A percentile compares a stretch with the other conserved stretches of the same genome.
phyloP scores from a whole-genome alignment of 352 stramenopile genomes.

The Globisporangium ultimum region DNA sequence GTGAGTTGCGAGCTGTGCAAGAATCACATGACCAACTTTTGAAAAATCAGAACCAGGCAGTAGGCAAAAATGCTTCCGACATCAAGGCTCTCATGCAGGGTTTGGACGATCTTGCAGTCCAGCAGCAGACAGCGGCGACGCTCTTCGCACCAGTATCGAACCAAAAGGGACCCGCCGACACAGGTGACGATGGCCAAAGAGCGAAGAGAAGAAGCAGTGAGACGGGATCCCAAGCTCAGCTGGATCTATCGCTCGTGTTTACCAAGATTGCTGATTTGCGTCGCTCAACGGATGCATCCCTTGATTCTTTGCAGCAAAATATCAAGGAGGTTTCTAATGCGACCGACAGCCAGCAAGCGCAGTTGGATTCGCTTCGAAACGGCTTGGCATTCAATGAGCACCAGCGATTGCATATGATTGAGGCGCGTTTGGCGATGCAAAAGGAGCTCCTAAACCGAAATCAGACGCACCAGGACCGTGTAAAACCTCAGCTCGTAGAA shows the following conservation, averaged over 20 bases:
- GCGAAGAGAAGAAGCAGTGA: constrained; percentile 7
- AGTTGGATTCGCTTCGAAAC: constrained; percentile 55
- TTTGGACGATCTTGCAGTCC: constrained; percentile 52
- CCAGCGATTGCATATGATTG: constrained; percentile 53
- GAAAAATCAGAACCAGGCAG: constrained; percentile 31
- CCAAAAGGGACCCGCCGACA: constrained; percentile 5
- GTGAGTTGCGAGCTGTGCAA: constrained; percentile 42
- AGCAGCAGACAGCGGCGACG: constrained; percentile 38
- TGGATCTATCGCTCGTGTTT: constrained; percentile 80
- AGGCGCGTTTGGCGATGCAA: constrained; percentile 50
- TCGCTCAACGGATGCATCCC: constrained; percentile 50
- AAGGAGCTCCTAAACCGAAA: constrained; percentile 72
- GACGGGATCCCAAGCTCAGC: constrained; percentile 18
- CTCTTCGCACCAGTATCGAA: constrained; percentile 20
- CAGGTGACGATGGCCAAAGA: neutral
- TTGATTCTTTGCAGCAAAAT: constrained; percentile 50
- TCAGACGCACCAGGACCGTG: constrained; percentile 61
- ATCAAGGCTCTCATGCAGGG: constrained; percentile 44
- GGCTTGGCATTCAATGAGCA: constrained; percentile 49
- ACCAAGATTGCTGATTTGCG: constrained; percentile 73
- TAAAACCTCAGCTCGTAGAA: constrained; percentile 60
- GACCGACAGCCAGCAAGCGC: constrained; percentile 42
- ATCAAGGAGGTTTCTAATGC: constrained; percentile 36
- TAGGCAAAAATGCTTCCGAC: constrained; percentile 44
- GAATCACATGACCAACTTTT: constrained; percentile 35